Percentiles rank a stretch among this genome's conserved stretches.
phyloP scores from a whole-genome alignment of 1,284 basidiomycete genomes.

The Irpex sp. region DNA sequence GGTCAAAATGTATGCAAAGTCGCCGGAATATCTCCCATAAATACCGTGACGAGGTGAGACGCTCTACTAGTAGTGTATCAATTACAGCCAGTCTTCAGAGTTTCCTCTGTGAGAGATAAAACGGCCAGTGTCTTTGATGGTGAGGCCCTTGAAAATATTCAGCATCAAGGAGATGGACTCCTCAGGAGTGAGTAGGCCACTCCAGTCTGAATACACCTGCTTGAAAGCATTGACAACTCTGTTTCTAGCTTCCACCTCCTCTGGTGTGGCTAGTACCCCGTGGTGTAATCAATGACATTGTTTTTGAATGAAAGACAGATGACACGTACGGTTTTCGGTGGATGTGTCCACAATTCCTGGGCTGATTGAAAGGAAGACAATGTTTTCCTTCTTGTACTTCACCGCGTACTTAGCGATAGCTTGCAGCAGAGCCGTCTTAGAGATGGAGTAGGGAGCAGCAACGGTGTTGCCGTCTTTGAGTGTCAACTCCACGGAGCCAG shows the following conservation, averaged over 20 bases:
- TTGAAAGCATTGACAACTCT: constrained; percentile 16
- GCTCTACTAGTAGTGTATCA: not conserved
- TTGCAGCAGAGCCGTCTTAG: constrained; percentile 37
- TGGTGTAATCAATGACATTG: too few relatives aligned
- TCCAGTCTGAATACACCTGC: constrained; percentile 19
- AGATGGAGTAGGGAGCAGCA: constrained; percentile 29
- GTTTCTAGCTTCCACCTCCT: constrained; percentile 13
- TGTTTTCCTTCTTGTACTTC: constrained; percentile 30
- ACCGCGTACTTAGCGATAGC: constrained; percentile 36
- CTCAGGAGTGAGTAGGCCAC: constrained; percentile 25
- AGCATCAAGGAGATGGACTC: constrained; percentile 29
- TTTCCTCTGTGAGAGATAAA: constrained; percentile 32
- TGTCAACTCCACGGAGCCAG: constrained; percentile 28
- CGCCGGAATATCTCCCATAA: too few relatives aligned
- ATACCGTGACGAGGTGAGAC: too few relatives aligned
- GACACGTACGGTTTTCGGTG: constrained; percentile 8
- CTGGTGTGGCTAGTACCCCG: constrained; percentile 12
- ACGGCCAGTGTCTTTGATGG: constrained; percentile 26
- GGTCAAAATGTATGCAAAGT: too few relatives aligned
- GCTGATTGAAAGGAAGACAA: constrained; percentile 32
- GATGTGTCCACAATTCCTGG: constrained; percentile 34
- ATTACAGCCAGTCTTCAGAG: constrained; percentile 27
- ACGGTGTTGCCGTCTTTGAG: constrained; percentile 10
- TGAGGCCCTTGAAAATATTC: constrained; percentile 25
- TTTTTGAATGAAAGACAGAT: not conserved